phyloP scores from a whole-genome alignment of 139 green algal species.

The Haematococcus sp. region DNA sequence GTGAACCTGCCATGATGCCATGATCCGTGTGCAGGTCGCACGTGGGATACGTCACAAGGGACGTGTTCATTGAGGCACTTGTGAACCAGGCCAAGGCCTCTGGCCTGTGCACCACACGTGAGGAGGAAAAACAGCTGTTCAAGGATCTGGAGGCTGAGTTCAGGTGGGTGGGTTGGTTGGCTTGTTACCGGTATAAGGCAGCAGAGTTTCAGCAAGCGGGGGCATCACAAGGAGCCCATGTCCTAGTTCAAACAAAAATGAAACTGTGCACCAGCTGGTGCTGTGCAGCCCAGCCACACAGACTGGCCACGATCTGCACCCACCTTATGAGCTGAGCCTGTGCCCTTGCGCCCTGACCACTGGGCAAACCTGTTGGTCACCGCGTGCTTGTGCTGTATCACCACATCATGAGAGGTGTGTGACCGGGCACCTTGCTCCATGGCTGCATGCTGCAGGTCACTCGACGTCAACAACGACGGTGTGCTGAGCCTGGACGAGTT shows the following conservation, averaged over 20 bases:
- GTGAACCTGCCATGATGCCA: too few species aligned
- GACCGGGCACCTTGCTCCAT: too few species aligned
- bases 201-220: background rate
- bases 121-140: conserved; percentile 12
- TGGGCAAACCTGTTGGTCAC: too few species aligned
- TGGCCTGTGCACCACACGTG: background rate
- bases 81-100: conserved; percentile 8
- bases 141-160: conserved; percentile 44
- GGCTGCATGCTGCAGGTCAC: background rate
- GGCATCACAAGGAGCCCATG: conserved; percentile 4
- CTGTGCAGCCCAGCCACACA: too few species aligned
- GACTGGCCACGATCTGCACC: too few species aligned
- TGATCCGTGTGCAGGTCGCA: background rate
- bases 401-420: too few species aligned
- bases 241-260: too few species aligned
- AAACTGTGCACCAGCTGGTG: too few species aligned
- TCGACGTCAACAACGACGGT: conserved; percentile 10
- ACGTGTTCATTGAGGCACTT: conserved; percentile 36
- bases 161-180: conserved; percentile 14
- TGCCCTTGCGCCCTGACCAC: too few species aligned
- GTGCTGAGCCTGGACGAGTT: conserved; percentile 50
- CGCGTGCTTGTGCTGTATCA: too few species aligned
- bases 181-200: background rate
- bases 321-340: too few species aligned
- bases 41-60: conserved; percentile 34